Base-by-base conservation (phyloP, 225 moss, liverwort and hornwort species). In the Takakia lepidozioides region DNA sequence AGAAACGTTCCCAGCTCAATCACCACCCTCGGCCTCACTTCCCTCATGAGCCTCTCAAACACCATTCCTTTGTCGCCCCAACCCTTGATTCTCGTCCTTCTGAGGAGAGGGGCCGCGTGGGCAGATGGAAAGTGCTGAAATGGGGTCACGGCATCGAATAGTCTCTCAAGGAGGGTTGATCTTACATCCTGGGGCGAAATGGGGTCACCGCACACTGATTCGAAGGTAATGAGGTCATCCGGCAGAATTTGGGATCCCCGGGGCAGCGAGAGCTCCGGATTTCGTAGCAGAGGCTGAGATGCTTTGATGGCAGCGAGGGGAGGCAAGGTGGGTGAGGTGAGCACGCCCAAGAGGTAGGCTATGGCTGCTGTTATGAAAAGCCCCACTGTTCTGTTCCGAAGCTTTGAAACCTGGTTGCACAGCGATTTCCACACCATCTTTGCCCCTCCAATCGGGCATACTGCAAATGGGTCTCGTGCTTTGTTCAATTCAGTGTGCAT, bases 1-100 rank as follows among this genome's bases (percentile, higher is more conserved):
- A 98, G 78, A 54, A 98, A 98, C 24, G 82, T 77, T 28, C 95
- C 95, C 0, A 98, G 77, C 49, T 98, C 95, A 47, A 98, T 57
- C 38, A 98, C 51, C 5, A 87, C 52, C 37, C 63, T 29, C 0
- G 95, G 95, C 2, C 71, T 62, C 45, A 98, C 87, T 56, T 98
- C 95, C 25, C 55, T 25, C 69, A 98, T 73, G 19, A 98, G 74
- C 35, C 87, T 65, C 50, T 80, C 64, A 45, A 98, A 98, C 16
- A 98, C 91, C 0, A 73, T 44, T 30, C 3, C 75, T 17, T 78
- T 47, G 4, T 87, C 76, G 2, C 95, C 95, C 95, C 95, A 91
- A 2, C 95, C 95, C 41, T 75, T 78, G 30, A 90, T 52, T 8
- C 62, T 64, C 61, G 71, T 72, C 28, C 55, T 42, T 30, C 70